phyloP scores from a whole-genome alignment of 2,329 filamentous ascomycete genomes.

The Fusarium sp. region DNA sequence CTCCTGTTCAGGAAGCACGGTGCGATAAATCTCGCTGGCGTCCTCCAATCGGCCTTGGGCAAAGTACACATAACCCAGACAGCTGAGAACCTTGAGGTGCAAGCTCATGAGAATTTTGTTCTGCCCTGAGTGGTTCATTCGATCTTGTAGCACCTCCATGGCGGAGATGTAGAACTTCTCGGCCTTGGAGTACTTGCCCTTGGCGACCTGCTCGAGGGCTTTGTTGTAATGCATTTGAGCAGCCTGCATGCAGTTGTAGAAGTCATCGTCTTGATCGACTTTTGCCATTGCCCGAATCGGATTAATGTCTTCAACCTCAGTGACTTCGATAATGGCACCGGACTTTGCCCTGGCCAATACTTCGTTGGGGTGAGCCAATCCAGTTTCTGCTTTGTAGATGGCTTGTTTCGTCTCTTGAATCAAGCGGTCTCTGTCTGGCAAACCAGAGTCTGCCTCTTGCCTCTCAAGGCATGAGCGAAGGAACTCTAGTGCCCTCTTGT shows the following conservation, averaged over 20 bases:
- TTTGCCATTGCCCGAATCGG: too few relatives aligned
- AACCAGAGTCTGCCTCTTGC: neutral
- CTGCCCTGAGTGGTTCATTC: neutral
- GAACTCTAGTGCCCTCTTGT: neutral
- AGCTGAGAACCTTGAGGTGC: neutral
- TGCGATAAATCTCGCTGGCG: neutral
- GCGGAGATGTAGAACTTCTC: neutral
- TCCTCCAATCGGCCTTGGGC: neutral
- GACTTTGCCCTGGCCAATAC: neutral
- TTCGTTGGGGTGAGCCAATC: neutral
- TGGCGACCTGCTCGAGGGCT: neutral
- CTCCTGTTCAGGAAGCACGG: neutral
- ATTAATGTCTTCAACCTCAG: neutral
- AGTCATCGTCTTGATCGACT: neutral
- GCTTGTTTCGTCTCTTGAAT: neutral
- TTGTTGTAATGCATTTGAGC: neutral
- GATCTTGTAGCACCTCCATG: neutral
- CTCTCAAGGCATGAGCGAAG: neutral
- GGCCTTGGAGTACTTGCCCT: neutral
- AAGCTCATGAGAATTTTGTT: neutral
- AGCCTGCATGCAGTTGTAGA: neutral
- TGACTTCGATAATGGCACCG: neutral
- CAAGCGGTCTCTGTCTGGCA: neutral
- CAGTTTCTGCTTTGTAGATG: neutral
- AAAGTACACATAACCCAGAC: neutral